Evolutionary conservation across 495 filamentous ascomycete genomes (phyloP).

Genomic region (Penicillium malachiteum): DNA sequence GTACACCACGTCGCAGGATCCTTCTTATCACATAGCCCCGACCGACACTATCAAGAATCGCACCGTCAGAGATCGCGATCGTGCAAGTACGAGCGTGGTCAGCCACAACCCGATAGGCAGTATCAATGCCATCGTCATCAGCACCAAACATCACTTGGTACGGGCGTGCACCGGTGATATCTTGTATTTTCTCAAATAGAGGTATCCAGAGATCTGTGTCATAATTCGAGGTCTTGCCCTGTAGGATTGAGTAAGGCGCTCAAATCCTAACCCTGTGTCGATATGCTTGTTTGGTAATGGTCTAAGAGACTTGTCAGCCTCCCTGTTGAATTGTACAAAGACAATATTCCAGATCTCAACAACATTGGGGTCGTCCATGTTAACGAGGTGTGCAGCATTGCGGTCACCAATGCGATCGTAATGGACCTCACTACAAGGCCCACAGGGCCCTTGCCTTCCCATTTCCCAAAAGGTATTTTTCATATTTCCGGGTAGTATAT

Average conservation of each 20-base stretch:
- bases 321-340: constrained; percentile 97
- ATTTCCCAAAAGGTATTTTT: constrained; percentile 99
- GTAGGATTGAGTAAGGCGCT: constrained; percentile 88
- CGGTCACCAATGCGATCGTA: constrained; percentile 93
- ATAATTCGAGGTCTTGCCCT: constrained; percentile 91
- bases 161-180: constrained; percentile 75
- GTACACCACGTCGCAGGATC: constrained; percentile 84
- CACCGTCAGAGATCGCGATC: constrained; percentile 93
- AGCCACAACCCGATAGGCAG: constrained; percentile 91
- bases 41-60: constrained; percentile 85
- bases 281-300: constrained; percentile 90
- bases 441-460: constrained; percentile 96
- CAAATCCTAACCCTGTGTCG: constrained; percentile 95
- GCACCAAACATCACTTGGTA: constrained; percentile 89
- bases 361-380: constrained; percentile 92
- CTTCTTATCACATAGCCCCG: constrained; percentile 93
- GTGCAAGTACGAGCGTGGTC: constrained; percentile 89
- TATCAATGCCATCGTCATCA: constrained; percentile 96
- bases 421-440: constrained; percentile 93
- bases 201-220: constrained; percentile 96
- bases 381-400: constrained; percentile 90
- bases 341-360: constrained; percentile 99
- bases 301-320: constrained; percentile 79
- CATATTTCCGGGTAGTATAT: constrained; percentile 95
- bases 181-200: constrained; percentile 78